Conservation (phyloP, 768 basidiomycete genomes). For the Boletus pseudopeckii region DNA sequence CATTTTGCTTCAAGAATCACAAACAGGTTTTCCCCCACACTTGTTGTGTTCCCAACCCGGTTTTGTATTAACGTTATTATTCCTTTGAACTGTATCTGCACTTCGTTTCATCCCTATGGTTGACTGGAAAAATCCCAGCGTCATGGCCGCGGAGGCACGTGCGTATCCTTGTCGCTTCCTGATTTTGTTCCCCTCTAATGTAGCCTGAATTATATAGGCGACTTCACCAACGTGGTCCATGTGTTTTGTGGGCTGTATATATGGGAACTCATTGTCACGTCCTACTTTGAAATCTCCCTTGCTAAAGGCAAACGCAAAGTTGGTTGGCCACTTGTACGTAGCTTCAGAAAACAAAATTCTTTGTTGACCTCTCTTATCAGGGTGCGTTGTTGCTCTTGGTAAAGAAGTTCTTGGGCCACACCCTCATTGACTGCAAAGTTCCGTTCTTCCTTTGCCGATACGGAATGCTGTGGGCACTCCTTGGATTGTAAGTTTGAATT, state of each 20-base stretch:
- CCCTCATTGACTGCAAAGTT: constrained; percentile 32
- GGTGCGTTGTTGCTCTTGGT: constrained; percentile 10
- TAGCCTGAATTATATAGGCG: constrained; percentile 35
- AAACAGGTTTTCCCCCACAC: constrained; percentile 2
- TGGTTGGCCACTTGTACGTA: constrained; percentile 66
- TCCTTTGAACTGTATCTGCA: constrained; percentile 9
- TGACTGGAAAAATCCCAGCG: constrained; percentile 23
- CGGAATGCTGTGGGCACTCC: constrained; percentile 62
- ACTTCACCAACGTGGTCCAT: constrained; percentile 59
- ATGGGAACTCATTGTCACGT: constrained; percentile 66
- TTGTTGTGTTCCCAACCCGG: constrained; percentile 2
- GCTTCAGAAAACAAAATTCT: neutral
- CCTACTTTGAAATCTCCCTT: constrained; percentile 65
- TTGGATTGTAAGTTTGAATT: constrained; percentile 48
- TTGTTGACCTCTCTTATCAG: constrained; percentile 12
- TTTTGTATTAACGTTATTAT: constrained; percentile 4
- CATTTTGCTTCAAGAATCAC: constrained; percentile 1
- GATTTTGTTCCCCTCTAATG: neutral
- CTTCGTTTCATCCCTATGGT: constrained; percentile 22
- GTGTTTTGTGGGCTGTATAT: constrained; percentile 62
- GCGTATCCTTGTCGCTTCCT: constrained; percentile 5
- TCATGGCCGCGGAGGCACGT: constrained; percentile 24
- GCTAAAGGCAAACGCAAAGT: constrained; percentile 54
- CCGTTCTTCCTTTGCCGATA: constrained; percentile 72
- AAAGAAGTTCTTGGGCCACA: neutral